Evolutionary conservation across 225 moss, liverwort and hornwort genomes (phyloP).

Genomic region (Ulota crispa): DNA sequence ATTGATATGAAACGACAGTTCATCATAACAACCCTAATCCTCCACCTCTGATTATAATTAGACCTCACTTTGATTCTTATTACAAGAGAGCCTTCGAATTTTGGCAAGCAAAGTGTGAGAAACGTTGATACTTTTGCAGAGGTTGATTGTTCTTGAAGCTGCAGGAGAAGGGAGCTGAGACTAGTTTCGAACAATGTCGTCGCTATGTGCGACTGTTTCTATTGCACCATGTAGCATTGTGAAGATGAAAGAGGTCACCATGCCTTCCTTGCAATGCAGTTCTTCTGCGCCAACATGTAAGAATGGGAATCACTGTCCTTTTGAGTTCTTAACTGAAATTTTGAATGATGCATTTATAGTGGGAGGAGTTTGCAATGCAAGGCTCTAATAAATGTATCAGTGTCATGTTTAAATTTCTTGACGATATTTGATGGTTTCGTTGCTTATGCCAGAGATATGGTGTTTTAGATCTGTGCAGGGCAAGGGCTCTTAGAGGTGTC

Average conservation of each 20-base stretch:
- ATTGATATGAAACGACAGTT: not conserved
- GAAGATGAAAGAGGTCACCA: slow-evolving; percentile 29
- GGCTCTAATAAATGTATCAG: not conserved
- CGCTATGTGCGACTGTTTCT: slow-evolving; percentile 39
- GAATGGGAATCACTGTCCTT: not conserved
- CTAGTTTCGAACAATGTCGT: slow-evolving; percentile 30
- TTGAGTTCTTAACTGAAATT: slow-evolving; percentile 12
- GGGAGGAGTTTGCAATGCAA: not conserved
- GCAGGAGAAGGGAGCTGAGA: not conserved
- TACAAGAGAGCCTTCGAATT: not conserved
- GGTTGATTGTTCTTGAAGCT: not conserved
- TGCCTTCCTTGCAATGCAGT: slow-evolving; percentile 28
- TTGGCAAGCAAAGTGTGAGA: not conserved
- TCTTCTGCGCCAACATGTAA: slow-evolving; percentile 30
- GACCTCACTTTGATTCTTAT: not conserved
- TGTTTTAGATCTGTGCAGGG: slow-evolving; percentile 34
- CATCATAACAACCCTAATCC: not conserved
- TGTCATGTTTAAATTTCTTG: not conserved
- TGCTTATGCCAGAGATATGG: slow-evolving; percentile 17
- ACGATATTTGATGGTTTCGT: not conserved
- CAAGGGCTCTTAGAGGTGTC: slow-evolving; percentile 24
- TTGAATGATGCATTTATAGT: not conserved
- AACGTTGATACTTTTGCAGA: slow-evolving; percentile 1
- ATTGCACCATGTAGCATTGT: slow-evolving; percentile 35
- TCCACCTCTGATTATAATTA: not conserved